Conservation (phyloP, 192 early-diverging fungal genomes). For the Linnemannia hyalina region DNA sequence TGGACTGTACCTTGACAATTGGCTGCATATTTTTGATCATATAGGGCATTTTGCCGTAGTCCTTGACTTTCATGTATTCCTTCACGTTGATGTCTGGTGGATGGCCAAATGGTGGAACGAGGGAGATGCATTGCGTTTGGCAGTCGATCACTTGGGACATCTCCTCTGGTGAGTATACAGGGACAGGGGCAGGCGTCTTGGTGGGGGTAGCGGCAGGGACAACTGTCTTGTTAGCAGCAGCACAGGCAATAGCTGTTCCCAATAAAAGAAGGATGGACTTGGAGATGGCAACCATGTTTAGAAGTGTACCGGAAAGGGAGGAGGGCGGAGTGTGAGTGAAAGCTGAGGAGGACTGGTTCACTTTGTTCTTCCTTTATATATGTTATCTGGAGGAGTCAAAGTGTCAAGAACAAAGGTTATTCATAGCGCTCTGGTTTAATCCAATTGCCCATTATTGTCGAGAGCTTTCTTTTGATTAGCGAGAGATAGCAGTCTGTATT, state of each 20-base stretch:
- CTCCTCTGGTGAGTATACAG: not conserved
- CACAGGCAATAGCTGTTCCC: constrained; percentile 29
- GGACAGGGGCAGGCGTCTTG: constrained; percentile 1
- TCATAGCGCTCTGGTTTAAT: no score
- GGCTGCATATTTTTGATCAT: constrained; percentile 45
- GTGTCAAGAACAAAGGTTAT: no score
- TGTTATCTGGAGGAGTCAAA: not conserved
- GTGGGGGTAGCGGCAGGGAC: constrained; percentile 7
- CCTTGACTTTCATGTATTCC: constrained; percentile 19
- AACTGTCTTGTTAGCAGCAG: constrained; percentile 26
- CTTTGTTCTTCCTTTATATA: constrained; percentile 12
- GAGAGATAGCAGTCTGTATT: no score
- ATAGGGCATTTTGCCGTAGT: constrained; percentile 36
- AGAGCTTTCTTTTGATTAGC: no score
- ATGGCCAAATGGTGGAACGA: constrained; percentile 27
- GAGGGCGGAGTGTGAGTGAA: not conserved
- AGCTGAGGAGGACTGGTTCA: not conserved
- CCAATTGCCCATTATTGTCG: no score
- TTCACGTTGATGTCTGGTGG: constrained; percentile 12
- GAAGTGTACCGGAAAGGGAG: constrained; percentile 9
- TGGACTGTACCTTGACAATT: constrained; percentile 22
- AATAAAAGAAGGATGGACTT: constrained; percentile 29
- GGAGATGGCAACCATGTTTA: constrained; percentile 43
- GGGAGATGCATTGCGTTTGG: constrained; percentile 36
- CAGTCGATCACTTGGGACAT: constrained; percentile 46